These are phyloP conservation scores for Schizonepeta tenuifolia DNA, from an alignment of 257 asterid species.

Conservation along the genomic window DNA sequence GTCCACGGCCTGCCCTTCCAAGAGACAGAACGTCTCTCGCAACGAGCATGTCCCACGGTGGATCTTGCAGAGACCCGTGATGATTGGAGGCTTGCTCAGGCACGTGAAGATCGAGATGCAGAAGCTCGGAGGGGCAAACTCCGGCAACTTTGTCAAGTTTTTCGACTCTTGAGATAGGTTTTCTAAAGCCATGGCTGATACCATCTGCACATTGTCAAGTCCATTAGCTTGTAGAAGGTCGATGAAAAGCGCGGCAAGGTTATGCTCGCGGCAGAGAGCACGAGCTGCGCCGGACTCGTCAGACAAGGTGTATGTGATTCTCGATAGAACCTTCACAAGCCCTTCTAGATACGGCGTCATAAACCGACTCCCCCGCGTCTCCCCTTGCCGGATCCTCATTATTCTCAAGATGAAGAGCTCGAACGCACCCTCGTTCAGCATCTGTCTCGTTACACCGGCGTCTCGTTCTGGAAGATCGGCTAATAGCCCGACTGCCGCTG, in stretches of 20 bases:
- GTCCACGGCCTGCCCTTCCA: slow-evolving; percentile 86
- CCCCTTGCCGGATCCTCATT: slow-evolving; percentile 69
- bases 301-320: slow-evolving; percentile 69
- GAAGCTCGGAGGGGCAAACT: slow-evolving; percentile 60
- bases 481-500: slow-evolving; percentile 79
- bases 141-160: slow-evolving; percentile 68
- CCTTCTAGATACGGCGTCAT: slow-evolving; percentile 91
- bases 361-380: slow-evolving; percentile 75
- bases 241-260: slow-evolving; percentile 68
- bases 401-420: slow-evolving; percentile 60
- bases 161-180: slow-evolving; percentile 79
- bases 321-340: slow-evolving; percentile 80
- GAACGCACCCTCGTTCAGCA: slow-evolving; percentile 81
- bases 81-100: slow-evolving; percentile 59
- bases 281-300: slow-evolving; percentile 61
- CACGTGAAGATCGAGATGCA: slow-evolving; percentile 75
- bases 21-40: slow-evolving; percentile 74
- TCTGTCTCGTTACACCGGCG: slow-evolving; percentile 67
- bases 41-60: slow-evolving; percentile 77
- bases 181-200: slow-evolving; percentile 87
- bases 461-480: slow-evolving; percentile 94
- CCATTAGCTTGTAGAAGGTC: slow-evolving; percentile 84
- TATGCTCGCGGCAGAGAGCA: slow-evolving; percentile 61
- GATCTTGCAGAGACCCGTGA: slow-evolving; percentile 70
- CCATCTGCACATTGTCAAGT: slow-evolving; percentile 92